Evolutionary conservation across 2,329 filamentous ascomycete species (phyloP).

Genomic region (Sarocladium kiliense): DNA sequence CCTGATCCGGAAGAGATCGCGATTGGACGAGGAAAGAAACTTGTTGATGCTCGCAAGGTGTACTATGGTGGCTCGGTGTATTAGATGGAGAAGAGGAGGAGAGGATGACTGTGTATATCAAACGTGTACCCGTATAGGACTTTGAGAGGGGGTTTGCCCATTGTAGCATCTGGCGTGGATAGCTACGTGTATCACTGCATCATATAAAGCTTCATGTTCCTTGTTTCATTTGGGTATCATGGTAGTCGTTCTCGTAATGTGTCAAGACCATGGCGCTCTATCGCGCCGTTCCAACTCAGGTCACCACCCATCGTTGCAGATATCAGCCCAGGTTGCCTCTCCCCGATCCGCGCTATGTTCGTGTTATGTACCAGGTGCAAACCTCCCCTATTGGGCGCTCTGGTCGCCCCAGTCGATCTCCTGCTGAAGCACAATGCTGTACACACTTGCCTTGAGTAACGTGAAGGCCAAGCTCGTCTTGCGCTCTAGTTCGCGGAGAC

Average conservation of each 20-base stretch:
- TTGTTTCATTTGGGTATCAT: slow-evolving; percentile 15
- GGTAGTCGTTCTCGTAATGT: too few species aligned
- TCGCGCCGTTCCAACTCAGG: too few species aligned
- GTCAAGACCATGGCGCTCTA: too few species aligned
- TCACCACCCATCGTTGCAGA: neutral
- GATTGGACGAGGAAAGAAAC: slow-evolving; percentile 82
- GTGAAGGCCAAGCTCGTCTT: slow-evolving; percentile 96
- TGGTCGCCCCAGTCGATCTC: slow-evolving; percentile 73
- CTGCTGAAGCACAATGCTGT: slow-evolving; percentile 97
- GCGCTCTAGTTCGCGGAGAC: slow-evolving; percentile 79
- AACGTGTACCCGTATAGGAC: slow-evolving; percentile 17
- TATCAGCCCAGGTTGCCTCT: too few species aligned
- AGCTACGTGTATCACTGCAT: slow-evolving; percentile 9
- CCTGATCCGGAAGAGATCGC: slow-evolving; percentile 86
- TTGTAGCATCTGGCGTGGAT: slow-evolving; percentile 9
- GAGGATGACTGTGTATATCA: neutral
- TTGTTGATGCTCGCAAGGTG: slow-evolving; percentile 93
- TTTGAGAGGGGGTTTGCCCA: slow-evolving; percentile 9
- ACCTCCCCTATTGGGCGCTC: slow-evolving; percentile 23
- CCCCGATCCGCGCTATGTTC: too few species aligned
- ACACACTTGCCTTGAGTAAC: slow-evolving; percentile 93
- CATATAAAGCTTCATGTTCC: slow-evolving; percentile 3
- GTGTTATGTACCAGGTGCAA: neutral
- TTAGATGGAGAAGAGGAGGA: slow-evolving; percentile 25
- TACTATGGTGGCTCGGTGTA: slow-evolving; percentile 83